phyloP scores from a whole-genome alignment of 768 basidiomycete species.

The Nevesoporus exiguus region DNA sequence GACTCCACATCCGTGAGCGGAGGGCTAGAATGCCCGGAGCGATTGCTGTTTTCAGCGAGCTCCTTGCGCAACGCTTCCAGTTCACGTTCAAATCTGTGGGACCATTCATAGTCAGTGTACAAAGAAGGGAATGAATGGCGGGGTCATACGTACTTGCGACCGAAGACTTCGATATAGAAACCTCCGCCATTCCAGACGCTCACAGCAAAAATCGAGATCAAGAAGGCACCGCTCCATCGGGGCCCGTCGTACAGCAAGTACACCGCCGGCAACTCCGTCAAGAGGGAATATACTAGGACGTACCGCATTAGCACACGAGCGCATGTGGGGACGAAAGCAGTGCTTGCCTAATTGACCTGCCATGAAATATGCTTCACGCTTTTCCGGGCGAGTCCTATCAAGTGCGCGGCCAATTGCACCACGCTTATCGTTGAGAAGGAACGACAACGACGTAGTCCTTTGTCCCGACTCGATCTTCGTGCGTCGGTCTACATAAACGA shows the following conservation, averaged over 20 bases:
- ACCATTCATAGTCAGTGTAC: constrained; percentile 6
- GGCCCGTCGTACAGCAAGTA: constrained; percentile 80
- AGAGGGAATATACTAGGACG: constrained; percentile 67
- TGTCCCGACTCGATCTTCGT: constrained; percentile 90
- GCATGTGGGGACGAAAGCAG: background rate
- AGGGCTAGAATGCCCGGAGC: constrained; percentile 54
- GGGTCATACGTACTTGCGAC: constrained; percentile 73
- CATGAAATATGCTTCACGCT: constrained; percentile 77
- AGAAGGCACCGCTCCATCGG: constrained; percentile 71
- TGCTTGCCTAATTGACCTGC: constrained; percentile 72
- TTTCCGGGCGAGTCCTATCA: constrained; percentile 53
- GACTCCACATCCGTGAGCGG: constrained; percentile 43
- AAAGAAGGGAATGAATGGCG: background rate
- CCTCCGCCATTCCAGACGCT: constrained; percentile 96
- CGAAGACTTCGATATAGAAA: constrained; percentile 96
- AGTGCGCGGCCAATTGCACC: constrained; percentile 76
- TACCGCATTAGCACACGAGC: constrained; percentile 1
- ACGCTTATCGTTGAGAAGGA: constrained; percentile 82
- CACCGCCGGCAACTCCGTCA: constrained; percentile 85
- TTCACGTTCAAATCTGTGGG: constrained; percentile 82
- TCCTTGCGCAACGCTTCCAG: constrained; percentile 88
- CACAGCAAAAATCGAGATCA: constrained; percentile 77
- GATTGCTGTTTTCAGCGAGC: constrained; percentile 65
- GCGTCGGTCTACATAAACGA: constrained; percentile 83
- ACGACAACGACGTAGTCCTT: constrained; percentile 87